Base-by-base conservation (phyloP, 2,329 filamentous ascomycete species). In the Fusarium sp. region DNA sequence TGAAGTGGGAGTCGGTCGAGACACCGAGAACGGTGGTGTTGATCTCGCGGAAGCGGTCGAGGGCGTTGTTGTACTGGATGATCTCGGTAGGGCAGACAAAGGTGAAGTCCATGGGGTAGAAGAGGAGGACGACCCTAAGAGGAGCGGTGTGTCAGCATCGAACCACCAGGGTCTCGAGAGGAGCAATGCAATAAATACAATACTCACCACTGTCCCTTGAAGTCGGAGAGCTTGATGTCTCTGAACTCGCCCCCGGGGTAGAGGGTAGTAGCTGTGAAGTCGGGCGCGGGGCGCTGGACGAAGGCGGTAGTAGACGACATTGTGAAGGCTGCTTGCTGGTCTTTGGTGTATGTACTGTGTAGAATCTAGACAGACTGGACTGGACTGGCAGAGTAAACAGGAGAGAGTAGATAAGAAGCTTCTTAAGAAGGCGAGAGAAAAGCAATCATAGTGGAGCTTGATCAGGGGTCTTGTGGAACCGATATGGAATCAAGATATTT, bases 11-110 rank as follows among this genome's bases (percentile, higher is more conserved):
- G 74, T 89, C 86, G 66, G 86, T 88, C 52, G 82, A 85, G 51
- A 85, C 77, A 69, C 85, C 87, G 54, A 86, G 80, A 50, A 89
- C 84, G 53, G 80, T 76, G 60, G 84, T 85, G 72, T 83, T 82
- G 71, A 87, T 83, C 56, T 77, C 79, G 57, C 78, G 77, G 75
- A 88, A 88, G 67, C 86, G 83, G 50, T 82, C 72, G n/a, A 84
- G 79, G 49, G 84, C 83, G 53, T 87, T 82, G 73, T 83, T 85
- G 77, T 84, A 88, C 70, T 86, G 84, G 69, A 86, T 82, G 75
- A 88, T 87, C 75, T 88, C 84, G 71, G 84, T 86, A 25, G 84
- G 84, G 78, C 86, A 88, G 71, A 88, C 85, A 66, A 88, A 88
- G 66, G 85, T 88, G 81, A 86, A 89, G 69, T 87, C 86, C 77